Conservation (phyloP, 1,284 basidiomycete genomes). For the Mycosarcoma maydis region DNA sequence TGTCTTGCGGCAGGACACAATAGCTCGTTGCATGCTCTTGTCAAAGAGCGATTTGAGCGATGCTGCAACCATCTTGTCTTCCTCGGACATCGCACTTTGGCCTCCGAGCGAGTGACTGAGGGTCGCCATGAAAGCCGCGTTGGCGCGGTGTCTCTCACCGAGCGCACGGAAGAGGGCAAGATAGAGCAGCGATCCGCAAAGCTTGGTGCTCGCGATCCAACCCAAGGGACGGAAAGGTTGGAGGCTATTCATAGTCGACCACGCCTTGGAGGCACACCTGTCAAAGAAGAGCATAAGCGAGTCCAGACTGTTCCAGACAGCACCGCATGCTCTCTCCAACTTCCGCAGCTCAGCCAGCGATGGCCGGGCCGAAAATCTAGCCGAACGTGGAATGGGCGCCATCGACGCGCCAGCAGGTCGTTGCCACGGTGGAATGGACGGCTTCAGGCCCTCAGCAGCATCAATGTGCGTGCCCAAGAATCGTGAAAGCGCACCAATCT, state of each 20-base stretch:
- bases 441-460: conserved; percentile 23
- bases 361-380: conserved; percentile 32
- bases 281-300: conserved; percentile 61
- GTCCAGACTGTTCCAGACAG: conserved; percentile 59
- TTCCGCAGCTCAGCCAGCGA: conserved; percentile 52
- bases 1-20: conserved; percentile 48
- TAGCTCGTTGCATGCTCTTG: conserved; percentile 45
- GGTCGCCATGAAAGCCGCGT: conserved; percentile 46
- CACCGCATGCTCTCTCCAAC: conserved; percentile 50
- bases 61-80: conserved; percentile 38
- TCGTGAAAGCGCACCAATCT: conserved; percentile 58
- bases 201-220: conserved; percentile 56
- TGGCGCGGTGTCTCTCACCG: conserved; percentile 45
- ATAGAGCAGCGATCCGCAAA: conserved; percentile 50
- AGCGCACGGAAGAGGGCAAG: conserved; percentile 52
- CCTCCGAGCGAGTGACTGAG: conserved; percentile 29
- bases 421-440: conserved; percentile 39
- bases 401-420: conserved; percentile 28
- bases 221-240: conserved; percentile 53
- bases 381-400: conserved; percentile 17
- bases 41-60: conserved; percentile 49
- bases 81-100: conserved; percentile 31
- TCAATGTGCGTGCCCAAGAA: conserved; percentile 56
- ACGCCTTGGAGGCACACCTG: conserved; percentile 46
- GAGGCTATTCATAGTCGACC: conserved; percentile 53